Evolutionary conservation across 148 eudicot species (phyloP), one percentile per base, ranked within the genome.

Genomic region (Chenopodium album): DNA sequence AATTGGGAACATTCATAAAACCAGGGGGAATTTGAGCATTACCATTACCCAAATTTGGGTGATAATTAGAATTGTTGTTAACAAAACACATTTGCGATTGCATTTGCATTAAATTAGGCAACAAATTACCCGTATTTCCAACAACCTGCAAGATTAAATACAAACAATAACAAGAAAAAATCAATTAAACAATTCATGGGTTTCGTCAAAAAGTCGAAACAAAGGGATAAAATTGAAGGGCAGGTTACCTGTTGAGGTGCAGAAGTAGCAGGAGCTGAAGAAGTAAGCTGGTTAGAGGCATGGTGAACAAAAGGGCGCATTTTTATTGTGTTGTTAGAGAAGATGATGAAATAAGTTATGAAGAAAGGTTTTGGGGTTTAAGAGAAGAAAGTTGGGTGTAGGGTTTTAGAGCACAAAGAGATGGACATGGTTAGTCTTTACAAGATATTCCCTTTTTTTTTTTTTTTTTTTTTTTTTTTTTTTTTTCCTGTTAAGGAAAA

Each of bases 231-330:
- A 56, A 3, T 56, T 56, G 62, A 17, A 50, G 54, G 54, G 54
- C 44, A 70, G 5, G 20, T 31, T 9, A 80, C 86, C 85, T 75
- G 84, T 19, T 75, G 85, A 46, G 84, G 84, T 7, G 77, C 44
- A 68, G 78, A 47, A 23, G 31, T 37, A 23, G 23, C 48, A 60
- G 75, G 78, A 63, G 82, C 41, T n/a, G 73, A 71, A 76, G 81
- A 76, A 48, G 82, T 65, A 20, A 60, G 23, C 63, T 81, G 86
- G 74, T 79, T 82, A 52, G 72, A 54, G 41, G 48, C 50, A 54
- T 80, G 82, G 16, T 82, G 86, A 68, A 2, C 52, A 37, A 80
- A 85, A 37, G 87, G 87, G 73, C 67, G 85, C 87, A 84, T 87
- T 56, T 65, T 37, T 5, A 10, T 73, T 28, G 8, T 71, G 1